phyloP scores from a whole-genome alignment of 805 yeast species.

The Candida jianshihensis region DNA sequence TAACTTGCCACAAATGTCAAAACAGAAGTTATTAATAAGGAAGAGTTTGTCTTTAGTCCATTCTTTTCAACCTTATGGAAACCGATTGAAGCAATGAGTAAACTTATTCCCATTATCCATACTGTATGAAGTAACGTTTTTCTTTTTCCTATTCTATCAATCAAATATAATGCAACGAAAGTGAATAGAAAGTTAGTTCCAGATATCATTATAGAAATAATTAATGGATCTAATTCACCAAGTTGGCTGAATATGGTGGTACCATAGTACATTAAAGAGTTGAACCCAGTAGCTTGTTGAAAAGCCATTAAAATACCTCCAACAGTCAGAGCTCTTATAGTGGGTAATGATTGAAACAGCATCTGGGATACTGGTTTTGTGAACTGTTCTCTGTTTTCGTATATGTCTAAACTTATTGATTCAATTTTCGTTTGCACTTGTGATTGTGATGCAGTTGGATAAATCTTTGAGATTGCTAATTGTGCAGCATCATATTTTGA shows the following conservation, averaged over 20 bases:
- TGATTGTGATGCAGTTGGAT: slow-evolving; percentile 33
- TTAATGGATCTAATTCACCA: slow-evolving; percentile 46
- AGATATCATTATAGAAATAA: slow-evolving; percentile 49
- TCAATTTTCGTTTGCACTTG: slow-evolving; percentile 41
- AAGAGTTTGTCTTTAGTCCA: slow-evolving; percentile 3
- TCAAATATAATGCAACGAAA: slow-evolving; percentile 40
- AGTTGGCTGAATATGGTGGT: slow-evolving; percentile 48
- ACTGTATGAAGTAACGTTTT: slow-evolving; percentile 35
- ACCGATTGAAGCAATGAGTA: slow-evolving; percentile 26
- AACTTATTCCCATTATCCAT: slow-evolving; percentile 32
- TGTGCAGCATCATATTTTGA: slow-evolving; percentile 30
- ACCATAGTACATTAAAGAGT: slow-evolving; percentile 57
- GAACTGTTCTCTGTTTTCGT: slow-evolving; percentile 4
- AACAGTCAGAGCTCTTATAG: slow-evolving; percentile 35
- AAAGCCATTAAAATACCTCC: slow-evolving; percentile 46
- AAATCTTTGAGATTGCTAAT: slow-evolving; percentile 36
- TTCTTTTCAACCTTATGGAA: slow-evolving; percentile 10
- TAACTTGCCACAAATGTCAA: slow-evolving; percentile 33
- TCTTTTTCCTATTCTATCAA: slow-evolving; percentile 45
- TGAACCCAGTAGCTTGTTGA: slow-evolving; percentile 57
- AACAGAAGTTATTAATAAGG: slow-evolving; percentile 25
- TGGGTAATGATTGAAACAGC: slow-evolving; percentile 20
- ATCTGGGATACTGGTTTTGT: slow-evolving; percentile 1
- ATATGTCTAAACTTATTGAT: slow-evolving; percentile 38
- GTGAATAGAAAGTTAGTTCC: slow-evolving; percentile 50